phyloP scores from a whole-genome alignment of 768 basidiomycete genomes.

The Termitomyces sp. region DNA sequence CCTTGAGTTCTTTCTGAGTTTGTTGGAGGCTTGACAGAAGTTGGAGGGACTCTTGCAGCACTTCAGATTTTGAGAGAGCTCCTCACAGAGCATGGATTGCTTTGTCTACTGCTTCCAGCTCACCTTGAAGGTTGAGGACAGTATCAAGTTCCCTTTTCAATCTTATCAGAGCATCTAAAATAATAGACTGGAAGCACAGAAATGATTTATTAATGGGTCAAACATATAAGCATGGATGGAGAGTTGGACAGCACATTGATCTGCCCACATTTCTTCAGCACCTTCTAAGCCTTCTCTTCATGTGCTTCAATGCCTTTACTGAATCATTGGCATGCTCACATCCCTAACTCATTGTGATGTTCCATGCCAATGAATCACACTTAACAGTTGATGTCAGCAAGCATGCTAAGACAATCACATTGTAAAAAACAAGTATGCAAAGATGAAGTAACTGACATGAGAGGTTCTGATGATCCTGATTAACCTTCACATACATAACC shows the following conservation, averaged over 20 bases:
- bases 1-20: conserved; percentile 16
- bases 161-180: too few species aligned
- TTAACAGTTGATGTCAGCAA: conserved; percentile 3
- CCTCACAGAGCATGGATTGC: conserved; percentile 12
- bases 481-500: conserved; percentile 27
- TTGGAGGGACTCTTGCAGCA: conserved; percentile 1
- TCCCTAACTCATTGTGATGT: too few species aligned
- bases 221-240: not conserved
- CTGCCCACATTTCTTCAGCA: too few species aligned
- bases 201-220: too few species aligned
- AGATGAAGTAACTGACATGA: conserved; percentile 20
- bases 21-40: conserved; percentile 18
- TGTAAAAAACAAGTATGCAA: not conserved
- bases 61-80: not conserved
- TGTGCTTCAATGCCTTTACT: too few species aligned
- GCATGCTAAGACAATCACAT: not conserved
- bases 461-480: not conserved
- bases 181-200: too few species aligned
- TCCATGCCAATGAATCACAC: too few species aligned
- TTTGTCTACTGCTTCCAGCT: conserved; percentile 11
- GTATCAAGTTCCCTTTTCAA: conserved; percentile 15
- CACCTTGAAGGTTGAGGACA: not conserved
- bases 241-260: not conserved
- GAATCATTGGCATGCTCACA: too few species aligned
- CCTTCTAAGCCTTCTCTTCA: too few species aligned